phyloP scores from a whole-genome alignment of 169 alveolate genomes.

The Plasmodium gonderi region DNA sequence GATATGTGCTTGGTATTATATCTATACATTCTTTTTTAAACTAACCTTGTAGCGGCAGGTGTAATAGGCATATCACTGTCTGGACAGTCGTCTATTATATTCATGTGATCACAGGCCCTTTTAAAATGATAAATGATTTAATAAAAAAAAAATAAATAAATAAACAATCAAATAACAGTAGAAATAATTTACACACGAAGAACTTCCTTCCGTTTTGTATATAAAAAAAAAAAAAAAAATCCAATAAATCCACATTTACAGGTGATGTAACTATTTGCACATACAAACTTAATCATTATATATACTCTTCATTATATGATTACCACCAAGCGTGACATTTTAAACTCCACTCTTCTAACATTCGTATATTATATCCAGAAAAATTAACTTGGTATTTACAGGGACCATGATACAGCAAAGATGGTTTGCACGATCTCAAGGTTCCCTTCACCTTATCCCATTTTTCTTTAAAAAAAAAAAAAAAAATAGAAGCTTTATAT shows the following conservation, averaged over 20 bases:
- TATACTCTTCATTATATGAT: background rate
- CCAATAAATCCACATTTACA: background rate
- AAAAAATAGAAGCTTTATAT: background rate
- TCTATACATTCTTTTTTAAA: background rate
- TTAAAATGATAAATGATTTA: background rate
- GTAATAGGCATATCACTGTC: slow-evolving; percentile 62
- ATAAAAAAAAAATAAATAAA: slow-evolving; percentile 1
- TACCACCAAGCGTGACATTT: slow-evolving; percentile 77
- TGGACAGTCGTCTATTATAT: slow-evolving; percentile 42
- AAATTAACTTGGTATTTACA: slow-evolving; percentile 45
- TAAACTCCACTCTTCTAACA: slow-evolving; percentile 73
- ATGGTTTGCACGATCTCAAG: slow-evolving; percentile 59
- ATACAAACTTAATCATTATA: background rate
- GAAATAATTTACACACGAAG: background rate
- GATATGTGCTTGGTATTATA: background rate
- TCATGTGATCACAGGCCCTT: slow-evolving; percentile 59
- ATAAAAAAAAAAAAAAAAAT: background rate
- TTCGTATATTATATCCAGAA: slow-evolving; percentile 45
- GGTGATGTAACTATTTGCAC: too few relatives aligned
- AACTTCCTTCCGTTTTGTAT: slow-evolving; percentile 5
- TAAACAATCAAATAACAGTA: background rate
- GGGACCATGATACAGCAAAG: slow-evolving; percentile 49
- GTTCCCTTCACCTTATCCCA: slow-evolving; percentile 50
- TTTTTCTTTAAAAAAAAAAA: slow-evolving; percentile 35
- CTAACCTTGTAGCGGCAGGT: slow-evolving; percentile 64